Base-by-base conservation (phyloP, 1,284 basidiomycete species). In the Inonotus obliquus region DNA sequence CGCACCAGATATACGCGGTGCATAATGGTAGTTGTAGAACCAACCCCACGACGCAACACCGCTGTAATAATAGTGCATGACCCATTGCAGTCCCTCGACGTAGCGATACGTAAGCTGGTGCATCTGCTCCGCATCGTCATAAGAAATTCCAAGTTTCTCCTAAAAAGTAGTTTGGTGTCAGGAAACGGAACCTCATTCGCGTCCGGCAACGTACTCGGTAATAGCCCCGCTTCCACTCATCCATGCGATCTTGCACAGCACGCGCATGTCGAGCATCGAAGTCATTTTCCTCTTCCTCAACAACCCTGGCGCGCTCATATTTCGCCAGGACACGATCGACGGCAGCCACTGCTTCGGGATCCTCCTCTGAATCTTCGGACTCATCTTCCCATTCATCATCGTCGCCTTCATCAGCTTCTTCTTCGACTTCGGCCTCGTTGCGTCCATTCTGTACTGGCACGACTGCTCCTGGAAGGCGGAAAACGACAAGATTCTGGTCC, bases 21-120 rank as follows among this genome's bases (percentile, higher is more conserved):
- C 91, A 74, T 97, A 99, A 74, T 99, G 96, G 73, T 98, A 98
- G 72, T 96, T 81, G 77, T 98, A 99, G 79, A 98, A 99, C 97
- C 97, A 99, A 27, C 93, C 86, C 96, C 96, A 99, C 4, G 94
- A 96, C 1, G 93, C 92, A 14, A 98, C 95, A 38, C 96, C 96
- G 66, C 91, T 87, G 76, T 98, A 98, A 74, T 99, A 99, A 75
- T 99, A 99, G 73, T 95, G 91, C 86, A 99, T 90, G 35, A 99
- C 94, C 97, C 96, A 99, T 72, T 99, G 97, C 64, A 99, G 76
- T 0, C 96, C 97, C 73, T 99, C 94, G 41, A 94, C 83, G 73
- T 98, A 99, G 64, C 87, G 84, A 69, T 82, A 94, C 10, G 85
- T 78, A 58, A 98, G 77, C 54, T 81, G 80, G 56, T 79, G 77